A percentile compares a stretch with the other conserved stretches of the same genome.
Evolutionary conservation across 148 eudicot species (phyloP).

Genomic region (Chenopodium quinoa): DNA sequence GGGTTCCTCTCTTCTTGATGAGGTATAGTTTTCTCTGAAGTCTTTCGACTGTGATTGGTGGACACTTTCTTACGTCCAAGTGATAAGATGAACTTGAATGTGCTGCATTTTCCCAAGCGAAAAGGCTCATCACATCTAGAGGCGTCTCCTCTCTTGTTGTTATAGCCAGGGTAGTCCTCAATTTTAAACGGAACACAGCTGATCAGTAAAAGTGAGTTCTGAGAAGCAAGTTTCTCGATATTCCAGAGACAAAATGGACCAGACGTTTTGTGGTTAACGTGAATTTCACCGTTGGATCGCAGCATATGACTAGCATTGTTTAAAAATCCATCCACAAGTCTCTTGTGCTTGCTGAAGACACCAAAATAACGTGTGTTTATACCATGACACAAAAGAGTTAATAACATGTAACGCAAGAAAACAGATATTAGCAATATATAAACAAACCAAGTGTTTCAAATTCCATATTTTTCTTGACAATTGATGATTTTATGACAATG

Average conservation of each 20-base stretch:
- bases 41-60: neutral
- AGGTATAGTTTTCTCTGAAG: neutral
- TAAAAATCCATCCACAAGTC: constrained; percentile 50
- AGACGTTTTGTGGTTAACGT: constrained; percentile 55
- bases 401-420: neutral
- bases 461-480: neutral
- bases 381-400: neutral
- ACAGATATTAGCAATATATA: neutral
- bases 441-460: neutral
- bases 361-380: neutral
- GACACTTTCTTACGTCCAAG: neutral
- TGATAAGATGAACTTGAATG: constrained; percentile 44
- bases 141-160: constrained; percentile 60
- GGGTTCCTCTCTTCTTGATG: neutral
- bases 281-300: constrained; percentile 49
- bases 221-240: constrained; percentile 40
- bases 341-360: constrained; percentile 40
- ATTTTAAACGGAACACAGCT: constrained; percentile 36
- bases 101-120: constrained; percentile 47
- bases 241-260: constrained; percentile 50
- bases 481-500: neutral
- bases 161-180: constrained; percentile 63
- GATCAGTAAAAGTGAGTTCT: constrained; percentile 27
- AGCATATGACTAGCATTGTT: constrained; percentile 53
- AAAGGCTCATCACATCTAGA: constrained; percentile 45